Percentiles rank a stretch among this genome's conserved stretches.
phyloP scores from a whole-genome alignment of 176 grass and related monocot genomes.

The Oryza glumipatula region DNA sequence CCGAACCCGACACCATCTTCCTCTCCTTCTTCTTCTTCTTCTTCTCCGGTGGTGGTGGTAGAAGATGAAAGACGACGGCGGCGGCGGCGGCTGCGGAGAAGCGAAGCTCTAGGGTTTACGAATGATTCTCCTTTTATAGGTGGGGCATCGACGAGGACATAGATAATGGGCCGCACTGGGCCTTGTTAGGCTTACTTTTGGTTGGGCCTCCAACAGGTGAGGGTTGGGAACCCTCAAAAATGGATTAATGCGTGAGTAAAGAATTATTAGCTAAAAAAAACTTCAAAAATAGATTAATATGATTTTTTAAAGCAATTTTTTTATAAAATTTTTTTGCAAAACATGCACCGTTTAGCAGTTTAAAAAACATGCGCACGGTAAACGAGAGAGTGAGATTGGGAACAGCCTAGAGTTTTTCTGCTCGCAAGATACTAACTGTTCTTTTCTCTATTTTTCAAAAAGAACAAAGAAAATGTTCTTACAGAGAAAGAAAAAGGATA shows the following conservation, averaged over 20 bases:
- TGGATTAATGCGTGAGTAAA: too few relatives aligned
- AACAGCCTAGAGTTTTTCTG: neutral
- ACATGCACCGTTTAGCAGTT: too few relatives aligned
- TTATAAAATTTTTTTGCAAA: too few relatives aligned
- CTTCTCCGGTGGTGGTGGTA: neutral
- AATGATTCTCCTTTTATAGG: neutral
- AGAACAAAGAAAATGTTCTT: neutral
- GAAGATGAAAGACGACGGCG: neutral
- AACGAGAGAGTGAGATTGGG: too few relatives aligned
- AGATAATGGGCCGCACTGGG: neutral
- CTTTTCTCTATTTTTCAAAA: neutral
- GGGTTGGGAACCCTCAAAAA: too few relatives aligned
- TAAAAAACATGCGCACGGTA: too few relatives aligned
- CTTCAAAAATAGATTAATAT: too few relatives aligned
- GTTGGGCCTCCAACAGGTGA: neutral
- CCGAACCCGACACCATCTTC: slow-evolving; percentile 54
- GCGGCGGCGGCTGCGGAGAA: neutral
- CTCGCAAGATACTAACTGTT: neutral
- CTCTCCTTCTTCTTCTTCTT: neutral
- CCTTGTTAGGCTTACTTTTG: neutral
- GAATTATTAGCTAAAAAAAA: too few relatives aligned
- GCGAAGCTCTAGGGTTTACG: neutral
- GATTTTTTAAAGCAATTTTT: too few relatives aligned
- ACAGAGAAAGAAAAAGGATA: neutral
- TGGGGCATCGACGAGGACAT: neutral